These are phyloP conservation scores for Penicillium maclennaniae DNA, from an alignment of 495 filamentous ascomycete genomes.

Conservation along the genomic window DNA sequence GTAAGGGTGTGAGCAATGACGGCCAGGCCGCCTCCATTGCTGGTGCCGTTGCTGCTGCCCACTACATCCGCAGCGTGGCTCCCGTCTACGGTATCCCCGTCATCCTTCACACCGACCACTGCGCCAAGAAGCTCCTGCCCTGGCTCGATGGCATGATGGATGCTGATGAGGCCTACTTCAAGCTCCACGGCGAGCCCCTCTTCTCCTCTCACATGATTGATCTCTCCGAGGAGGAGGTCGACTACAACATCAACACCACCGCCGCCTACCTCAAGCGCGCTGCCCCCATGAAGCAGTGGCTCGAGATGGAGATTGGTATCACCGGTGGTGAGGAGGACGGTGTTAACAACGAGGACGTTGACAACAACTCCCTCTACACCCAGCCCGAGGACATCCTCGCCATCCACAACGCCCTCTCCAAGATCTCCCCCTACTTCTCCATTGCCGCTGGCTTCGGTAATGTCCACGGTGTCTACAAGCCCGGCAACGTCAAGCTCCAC, in stretches of 20 bases:
- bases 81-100: conserved; percentile 87
- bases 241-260: conserved; percentile 88
- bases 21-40: conserved; percentile 85
- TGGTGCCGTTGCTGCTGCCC: conserved; percentile 81
- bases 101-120: conserved; percentile 89
- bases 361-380: conserved; percentile 96
- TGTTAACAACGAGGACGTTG: conserved; percentile 65
- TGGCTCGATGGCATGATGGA: conserved; percentile 97
- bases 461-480: conserved; percentile 99
- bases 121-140: conserved; percentile 88
- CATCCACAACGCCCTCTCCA: conserved; percentile 75
- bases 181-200: conserved; percentile 84
- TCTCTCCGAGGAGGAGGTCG: conserved; percentile 80
- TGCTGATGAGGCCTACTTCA: conserved; percentile 88
- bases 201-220: conserved; percentile 99
- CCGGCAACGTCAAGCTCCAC: conserved; percentile 93
- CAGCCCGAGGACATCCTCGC: conserved; percentile 92
- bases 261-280: conserved; percentile 86
- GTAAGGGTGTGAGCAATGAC: conserved; percentile 81
- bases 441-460: conserved; percentile 99
- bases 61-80: conserved; percentile 89
- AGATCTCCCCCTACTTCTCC: conserved; percentile 90
- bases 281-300: conserved; percentile 94
- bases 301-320: conserved; percentile 98
- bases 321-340: conserved; percentile 96